Conservation (phyloP, 768 basidiomycete species). For the Podaxis mareebaensis region DNA sequence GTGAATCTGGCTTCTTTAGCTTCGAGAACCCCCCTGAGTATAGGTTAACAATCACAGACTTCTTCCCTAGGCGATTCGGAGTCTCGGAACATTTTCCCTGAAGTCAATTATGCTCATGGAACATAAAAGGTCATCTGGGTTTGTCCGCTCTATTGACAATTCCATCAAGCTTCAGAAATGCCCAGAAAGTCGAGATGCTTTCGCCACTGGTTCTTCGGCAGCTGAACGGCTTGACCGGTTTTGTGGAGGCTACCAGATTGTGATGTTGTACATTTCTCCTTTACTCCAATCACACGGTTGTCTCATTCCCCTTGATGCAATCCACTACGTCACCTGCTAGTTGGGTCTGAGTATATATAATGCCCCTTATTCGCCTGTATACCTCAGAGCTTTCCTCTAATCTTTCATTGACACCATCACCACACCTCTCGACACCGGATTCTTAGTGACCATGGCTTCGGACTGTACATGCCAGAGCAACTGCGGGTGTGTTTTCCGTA, state of each 20-base stretch:
- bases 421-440: neutral
- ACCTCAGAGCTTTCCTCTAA: neutral
- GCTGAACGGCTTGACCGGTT: too few species aligned
- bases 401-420: neutral
- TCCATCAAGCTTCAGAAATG: too few species aligned
- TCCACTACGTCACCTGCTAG: neutral
- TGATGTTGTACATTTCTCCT: neutral
- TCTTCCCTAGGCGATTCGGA: too few species aligned
- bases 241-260: neutral
- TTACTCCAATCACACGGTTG: neutral
- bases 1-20: too few species aligned
- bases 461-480: conserved; percentile 7
- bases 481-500: conserved; percentile 1
- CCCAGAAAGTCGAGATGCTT: too few species aligned
- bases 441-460: neutral
- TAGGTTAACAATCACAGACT: too few species aligned
- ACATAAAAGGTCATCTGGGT: too few species aligned
- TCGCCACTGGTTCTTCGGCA: too few species aligned
- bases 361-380: neutral
- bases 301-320: neutral
- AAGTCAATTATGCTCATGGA: too few species aligned
- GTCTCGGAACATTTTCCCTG: too few species aligned
- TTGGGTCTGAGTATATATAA: neutral
- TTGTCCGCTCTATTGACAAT: too few species aligned
- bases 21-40: too few species aligned